phyloP scores from a whole-genome alignment of 2,329 filamentous ascomycete species.

The Hypoxylon sp. region DNA sequence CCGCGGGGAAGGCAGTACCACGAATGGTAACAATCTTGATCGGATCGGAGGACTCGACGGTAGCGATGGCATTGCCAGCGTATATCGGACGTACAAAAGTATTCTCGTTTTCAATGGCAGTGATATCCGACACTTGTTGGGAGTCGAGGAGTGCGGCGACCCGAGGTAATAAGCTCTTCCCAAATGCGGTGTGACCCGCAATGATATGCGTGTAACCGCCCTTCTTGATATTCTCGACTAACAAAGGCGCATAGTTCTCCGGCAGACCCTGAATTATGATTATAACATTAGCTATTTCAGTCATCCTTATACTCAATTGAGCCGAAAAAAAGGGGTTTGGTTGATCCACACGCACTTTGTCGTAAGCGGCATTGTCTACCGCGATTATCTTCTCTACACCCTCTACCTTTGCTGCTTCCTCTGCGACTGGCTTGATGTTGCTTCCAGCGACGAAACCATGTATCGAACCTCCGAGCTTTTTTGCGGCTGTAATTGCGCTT shows the following conservation, averaged over 20 bases:
- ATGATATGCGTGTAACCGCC: constrained; percentile 94
- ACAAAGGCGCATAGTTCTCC: constrained; percentile 92
- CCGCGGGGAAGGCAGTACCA: constrained; percentile 89
- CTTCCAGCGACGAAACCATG: constrained; percentile 90
- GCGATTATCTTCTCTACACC: constrained; percentile 93
- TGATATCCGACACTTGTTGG: constrained; percentile 95
- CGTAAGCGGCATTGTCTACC: constrained; percentile 90
- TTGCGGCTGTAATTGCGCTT: constrained; percentile 86
- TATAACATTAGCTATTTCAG: constrained; percentile 10
- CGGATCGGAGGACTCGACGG: constrained; percentile 88
- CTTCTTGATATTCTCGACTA: constrained; percentile 97
- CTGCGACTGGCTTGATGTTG: constrained; percentile 81
- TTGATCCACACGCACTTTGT: constrained; percentile 74
- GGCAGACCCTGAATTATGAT: constrained; percentile 77
- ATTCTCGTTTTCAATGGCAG: constrained; percentile 86
- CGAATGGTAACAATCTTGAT: constrained; percentile 94
- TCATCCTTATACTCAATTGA: background rate
- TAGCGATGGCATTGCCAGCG: constrained; percentile 96
- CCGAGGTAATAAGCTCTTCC: constrained; percentile 93
- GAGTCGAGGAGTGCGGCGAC: constrained; percentile 92
- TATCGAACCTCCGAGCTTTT: constrained; percentile 86
- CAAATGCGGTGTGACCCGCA: constrained; percentile 93
- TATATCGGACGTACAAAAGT: constrained; percentile 98
- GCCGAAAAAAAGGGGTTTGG: background rate
- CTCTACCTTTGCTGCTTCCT: constrained; percentile 88